A percentile compares a stretch with the other conserved stretches of the same genome.
Evolutionary conservation across 2,329 filamentous ascomycete genomes (phyloP).

Genomic region (Aureobasidium sp.): DNA sequence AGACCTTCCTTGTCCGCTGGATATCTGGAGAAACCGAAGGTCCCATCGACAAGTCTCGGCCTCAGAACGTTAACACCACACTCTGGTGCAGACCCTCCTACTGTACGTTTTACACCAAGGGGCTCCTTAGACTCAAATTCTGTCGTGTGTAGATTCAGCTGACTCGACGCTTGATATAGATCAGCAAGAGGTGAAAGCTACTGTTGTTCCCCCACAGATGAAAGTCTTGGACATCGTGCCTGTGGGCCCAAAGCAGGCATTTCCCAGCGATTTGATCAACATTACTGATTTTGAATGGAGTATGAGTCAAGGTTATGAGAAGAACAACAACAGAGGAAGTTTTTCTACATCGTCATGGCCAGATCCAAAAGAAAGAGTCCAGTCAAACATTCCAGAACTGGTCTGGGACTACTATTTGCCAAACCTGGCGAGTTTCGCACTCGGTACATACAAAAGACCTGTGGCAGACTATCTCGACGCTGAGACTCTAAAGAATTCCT

Average conservation of each 20-base stretch:
- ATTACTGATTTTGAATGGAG: constrained; percentile 31
- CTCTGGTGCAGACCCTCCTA: constrained; percentile 42
- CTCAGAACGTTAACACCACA: constrained; percentile 23
- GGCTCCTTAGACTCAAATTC: no score
- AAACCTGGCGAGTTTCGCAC: constrained; percentile 33
- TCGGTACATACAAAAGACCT: constrained; percentile 23
- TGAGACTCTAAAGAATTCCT: constrained; percentile 26
- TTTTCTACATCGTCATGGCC: constrained; percentile 18
- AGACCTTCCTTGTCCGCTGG: constrained; percentile 14
- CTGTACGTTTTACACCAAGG: no score
- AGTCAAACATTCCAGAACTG: not conserved
- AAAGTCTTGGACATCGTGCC: constrained; percentile 18
- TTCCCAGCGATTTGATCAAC: constrained; percentile 30
- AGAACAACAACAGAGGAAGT: constrained; percentile 13
- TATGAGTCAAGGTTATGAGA: constrained; percentile 22
- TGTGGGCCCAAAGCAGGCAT: constrained; percentile 19
- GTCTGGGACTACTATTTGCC: constrained; percentile 18
- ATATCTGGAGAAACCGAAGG: not conserved
- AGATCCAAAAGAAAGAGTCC: constrained; percentile 17
- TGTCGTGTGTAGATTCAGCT: no score
- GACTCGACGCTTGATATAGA: constrained; percentile 6
- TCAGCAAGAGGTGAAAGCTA: constrained; percentile 37
- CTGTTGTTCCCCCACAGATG: constrained; percentile 25
- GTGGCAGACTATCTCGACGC: constrained; percentile 30
- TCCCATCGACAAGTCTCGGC: not conserved